Evolutionary conservation across 2,329 filamentous ascomycete genomes (phyloP), one percentile per base, ranked within the genome.

Genomic region (Knufia fluminis): DNA sequence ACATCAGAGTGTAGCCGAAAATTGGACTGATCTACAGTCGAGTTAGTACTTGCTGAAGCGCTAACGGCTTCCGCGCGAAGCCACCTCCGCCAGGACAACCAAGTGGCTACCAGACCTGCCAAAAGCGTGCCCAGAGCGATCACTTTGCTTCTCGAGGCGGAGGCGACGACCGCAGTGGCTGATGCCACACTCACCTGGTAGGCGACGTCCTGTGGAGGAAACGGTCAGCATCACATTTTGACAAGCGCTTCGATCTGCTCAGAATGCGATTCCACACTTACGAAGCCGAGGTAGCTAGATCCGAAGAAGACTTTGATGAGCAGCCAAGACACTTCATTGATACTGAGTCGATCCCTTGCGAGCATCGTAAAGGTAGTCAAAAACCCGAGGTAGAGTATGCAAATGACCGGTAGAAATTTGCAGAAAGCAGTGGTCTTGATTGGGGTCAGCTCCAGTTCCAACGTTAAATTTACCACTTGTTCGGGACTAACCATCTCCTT

Each of bases 371-470:
- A 80, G 2, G 88, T 95, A 0, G 90, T 94, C 28, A 95, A 70
- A 66, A 96, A 96, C 41, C 89, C 80, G 42, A 92, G 70, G 63
- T 94, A 95, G 46, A 94, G 70, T 48, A 94, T 84, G 42, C 87
- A 71, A 38, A 94, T 85, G 22, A 91, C 75, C 1, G 86, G 84
- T 49, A 80, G 63, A 53, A 92, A 94, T 61, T 90, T 90, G 64
- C 90, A 67, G 63, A 95, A 95, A 63, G 94, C 88, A 66, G 90
- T 91, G 33, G 85, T 79, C 78, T 80, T 42, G 40, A 52, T 23
- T 24, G 35, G n/a, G 14, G 44, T 54, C 20, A 43, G 51, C 28
- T 26, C 43, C 33, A 22, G 31, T 33, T 45, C 24, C 20, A 9
- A 17, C 6, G 16, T 36, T 3, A 23, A 22, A 17, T 20, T 36